These are phyloP conservation scores for Beauveria pseudobassiana DNA, from an alignment of 2,329 filamentous ascomycete species.

Conservation along the genomic window DNA sequence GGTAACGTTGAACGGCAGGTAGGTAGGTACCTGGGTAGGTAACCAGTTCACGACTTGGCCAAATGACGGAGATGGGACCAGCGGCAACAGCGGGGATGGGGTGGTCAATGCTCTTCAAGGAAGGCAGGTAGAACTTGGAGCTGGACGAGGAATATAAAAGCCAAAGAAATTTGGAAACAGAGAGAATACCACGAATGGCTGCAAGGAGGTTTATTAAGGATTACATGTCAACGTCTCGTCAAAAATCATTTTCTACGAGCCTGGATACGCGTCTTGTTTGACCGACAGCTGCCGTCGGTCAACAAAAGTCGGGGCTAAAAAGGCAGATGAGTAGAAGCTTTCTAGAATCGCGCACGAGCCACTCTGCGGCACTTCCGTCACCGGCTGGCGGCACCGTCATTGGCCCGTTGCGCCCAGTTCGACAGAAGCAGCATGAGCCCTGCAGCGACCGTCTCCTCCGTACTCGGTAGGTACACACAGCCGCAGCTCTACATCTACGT, in stretches of 20 bases:
- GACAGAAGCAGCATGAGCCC: background rate
- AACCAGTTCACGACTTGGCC: background rate
- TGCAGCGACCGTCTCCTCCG: background rate
- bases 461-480: background rate
- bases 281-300: background rate
- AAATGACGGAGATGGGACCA: constrained; percentile 12
- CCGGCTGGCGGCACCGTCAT: background rate
- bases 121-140: background rate
- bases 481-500: background rate
- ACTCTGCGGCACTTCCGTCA: constrained; percentile 11
- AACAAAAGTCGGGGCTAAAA: constrained; percentile 10
- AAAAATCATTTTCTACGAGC: background rate
- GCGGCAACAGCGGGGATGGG: constrained; percentile 9
- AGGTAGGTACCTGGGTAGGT: too few species aligned
- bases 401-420: constrained; percentile 8
- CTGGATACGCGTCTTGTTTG: background rate
- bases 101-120: constrained; percentile 7
- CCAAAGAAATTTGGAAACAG: background rate
- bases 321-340: constrained; percentile 17
- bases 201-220: background rate
- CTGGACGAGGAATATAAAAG: background rate
- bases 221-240: background rate
- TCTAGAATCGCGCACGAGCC: constrained; percentile 22
- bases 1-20: too few species aligned
- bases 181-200: too few species aligned